Evolutionary conservation across 2,329 filamentous ascomycete genomes (phyloP), one percentile per base, ranked within the genome.

Genomic region (Xylaria sp.): DNA sequence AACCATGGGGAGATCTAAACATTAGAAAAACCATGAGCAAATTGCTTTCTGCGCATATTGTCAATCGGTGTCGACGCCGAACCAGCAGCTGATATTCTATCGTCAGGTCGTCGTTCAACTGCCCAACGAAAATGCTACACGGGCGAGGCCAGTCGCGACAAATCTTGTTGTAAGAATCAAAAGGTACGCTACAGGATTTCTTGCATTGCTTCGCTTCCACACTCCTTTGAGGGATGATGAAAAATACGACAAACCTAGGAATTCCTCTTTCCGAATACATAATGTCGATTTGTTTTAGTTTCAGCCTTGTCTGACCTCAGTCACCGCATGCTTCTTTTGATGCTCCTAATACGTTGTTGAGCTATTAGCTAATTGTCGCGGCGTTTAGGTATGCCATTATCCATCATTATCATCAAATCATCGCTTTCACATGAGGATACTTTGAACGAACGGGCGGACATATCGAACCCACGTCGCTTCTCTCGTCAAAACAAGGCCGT

Each of bases 401-500:
- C 51, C 67, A 63, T 62, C 67, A 63, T 62, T 67, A 63, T 62
- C 60, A 48, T 70, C 63, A 58, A 64, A 68, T 59, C 69, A 70
- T 77, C 55, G 52, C 62, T 58, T 74, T 75, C 71, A 76, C 77
- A 86, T 89, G 88, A 90, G 83, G 88, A 89, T 86, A 82, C 81
- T 81, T 89, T 89, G 87, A 89, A 89, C 88, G 88, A 89, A 89
- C 88, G 88, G 88, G 88, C 88, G 88, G 88, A 89, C 88, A 89
- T 88, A 88, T 83, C 81, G 86, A 88, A 86, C 83, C 84, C 78
- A 77, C 81, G 79, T 80, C 76, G 77, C 82, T 79, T 78, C 80
- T 82, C 78, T 81, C 81, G 80, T 79, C 77, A 80, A 86, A 85
- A 87, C 87, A 82, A 85, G 87, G 84, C 81, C 84, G 86, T 89